These are phyloP conservation scores for Lentinus brumalis DNA, from an alignment of 768 basidiomycete genomes.

Conservation along the genomic window DNA sequence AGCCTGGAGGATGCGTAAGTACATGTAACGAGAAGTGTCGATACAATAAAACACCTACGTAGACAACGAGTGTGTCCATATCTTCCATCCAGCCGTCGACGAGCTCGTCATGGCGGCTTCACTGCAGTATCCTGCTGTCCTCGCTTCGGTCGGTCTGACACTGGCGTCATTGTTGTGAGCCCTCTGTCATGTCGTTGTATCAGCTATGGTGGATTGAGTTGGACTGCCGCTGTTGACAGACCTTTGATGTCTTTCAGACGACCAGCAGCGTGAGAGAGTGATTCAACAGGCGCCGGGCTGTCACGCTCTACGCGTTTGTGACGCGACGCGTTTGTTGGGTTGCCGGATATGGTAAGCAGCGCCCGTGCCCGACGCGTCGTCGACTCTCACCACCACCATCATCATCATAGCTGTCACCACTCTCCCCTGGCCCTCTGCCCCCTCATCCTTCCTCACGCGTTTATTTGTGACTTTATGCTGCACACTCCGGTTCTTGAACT, in stretches of 20 bases:
- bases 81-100: constrained; percentile 22
- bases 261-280: too few relatives aligned
- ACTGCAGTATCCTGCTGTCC: too few relatives aligned
- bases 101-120: constrained; percentile 16
- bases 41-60: too few relatives aligned
- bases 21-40: too few relatives aligned
- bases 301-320: not conserved
- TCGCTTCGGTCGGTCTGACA: too few relatives aligned
- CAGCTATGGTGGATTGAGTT: too few relatives aligned
- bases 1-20: too few relatives aligned
- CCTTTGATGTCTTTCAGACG: too few relatives aligned
- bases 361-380: constrained; percentile 1
- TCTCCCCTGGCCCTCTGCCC: not conserved
- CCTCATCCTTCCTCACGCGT: not conserved
- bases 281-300: too few relatives aligned
- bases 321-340: constrained; percentile 22
- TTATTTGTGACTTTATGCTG: not conserved
- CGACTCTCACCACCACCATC: not conserved
- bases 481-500: not conserved
- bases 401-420: not conserved
- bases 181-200: too few relatives aligned
- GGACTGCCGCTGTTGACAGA: too few relatives aligned
- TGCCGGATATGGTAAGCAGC: constrained; percentile 4
- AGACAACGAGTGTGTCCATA: constrained; percentile 25
- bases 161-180: too few relatives aligned